Evolutionary conservation across 1,284 basidiomycete genomes (phyloP).

Genomic region (Cryptococcus sp.): DNA sequence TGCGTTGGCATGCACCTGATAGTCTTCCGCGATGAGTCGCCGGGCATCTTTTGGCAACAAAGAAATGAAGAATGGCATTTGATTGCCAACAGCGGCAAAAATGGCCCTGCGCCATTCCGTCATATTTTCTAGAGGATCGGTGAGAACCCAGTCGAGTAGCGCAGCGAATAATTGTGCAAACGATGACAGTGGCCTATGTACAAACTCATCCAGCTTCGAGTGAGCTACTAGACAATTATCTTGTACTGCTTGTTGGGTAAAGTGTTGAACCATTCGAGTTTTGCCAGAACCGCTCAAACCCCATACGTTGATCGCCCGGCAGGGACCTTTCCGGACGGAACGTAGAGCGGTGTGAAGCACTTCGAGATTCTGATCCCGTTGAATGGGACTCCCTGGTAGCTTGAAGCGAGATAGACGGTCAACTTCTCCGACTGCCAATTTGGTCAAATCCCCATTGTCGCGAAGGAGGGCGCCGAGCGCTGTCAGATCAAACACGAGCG

Average conservation of each 20-base stretch:
- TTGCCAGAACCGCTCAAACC: constrained; percentile 47
- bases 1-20: constrained; percentile 1
- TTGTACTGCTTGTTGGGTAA: constrained; percentile 16
- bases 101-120: constrained; percentile 37
- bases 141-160: constrained; percentile 41
- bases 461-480: constrained; percentile 30
- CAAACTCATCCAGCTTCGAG: constrained; percentile 40
- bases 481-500: constrained; percentile 41
- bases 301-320: constrained; percentile 27
- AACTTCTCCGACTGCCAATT: constrained; percentile 40
- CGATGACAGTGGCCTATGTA: constrained; percentile 37
- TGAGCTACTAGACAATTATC: constrained; percentile 31
- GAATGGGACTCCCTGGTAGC: constrained; percentile 29
- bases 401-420: constrained; percentile 38
- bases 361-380: constrained; percentile 32
- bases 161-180: constrained; percentile 46
- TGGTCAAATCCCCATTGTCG: constrained; percentile 27
- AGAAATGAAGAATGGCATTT: constrained; percentile 35
- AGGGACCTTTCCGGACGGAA: constrained; percentile 3
- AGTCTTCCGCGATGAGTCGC: constrained; percentile 23
- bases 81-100: constrained; percentile 23
- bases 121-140: constrained; percentile 41
- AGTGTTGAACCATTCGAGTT: constrained; percentile 35
- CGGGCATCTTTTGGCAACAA: constrained; percentile 36
- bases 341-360: constrained; percentile 26